Percentiles rank a stretch among this genome's conserved stretches.
These are phyloP conservation scores for Diplodia corticola DNA, from an alignment of 2,329 filamentous ascomycete genomes.

Conservation along the genomic window DNA sequence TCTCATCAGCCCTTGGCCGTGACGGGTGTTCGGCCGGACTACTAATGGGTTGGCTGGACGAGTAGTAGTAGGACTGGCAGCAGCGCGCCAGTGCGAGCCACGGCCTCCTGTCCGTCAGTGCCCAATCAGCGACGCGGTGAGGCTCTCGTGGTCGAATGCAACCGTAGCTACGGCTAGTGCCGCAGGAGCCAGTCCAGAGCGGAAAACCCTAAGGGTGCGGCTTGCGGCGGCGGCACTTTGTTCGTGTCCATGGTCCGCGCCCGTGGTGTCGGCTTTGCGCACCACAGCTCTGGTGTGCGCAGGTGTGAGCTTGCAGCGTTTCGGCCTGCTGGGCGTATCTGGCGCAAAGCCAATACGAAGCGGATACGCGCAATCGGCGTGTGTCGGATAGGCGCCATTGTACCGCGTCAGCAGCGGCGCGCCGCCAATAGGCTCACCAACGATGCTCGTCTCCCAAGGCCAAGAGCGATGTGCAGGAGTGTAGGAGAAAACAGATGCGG, in stretches of 20 bases:
- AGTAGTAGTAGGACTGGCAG: background rate
- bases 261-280: background rate
- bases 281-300: background rate
- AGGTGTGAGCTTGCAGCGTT: background rate
- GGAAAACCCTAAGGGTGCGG: background rate
- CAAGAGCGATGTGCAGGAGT: background rate
- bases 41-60: background rate
- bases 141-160: background rate
- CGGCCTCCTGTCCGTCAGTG: background rate
- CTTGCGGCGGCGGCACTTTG: background rate
- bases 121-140: background rate
- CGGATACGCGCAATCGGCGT: slow-evolving; percentile 8
- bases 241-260: background rate
- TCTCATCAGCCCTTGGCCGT: background rate
- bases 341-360: background rate
- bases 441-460: background rate
- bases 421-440: background rate
- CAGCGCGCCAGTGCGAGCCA: slow-evolving; percentile 1
- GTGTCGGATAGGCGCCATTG: background rate
- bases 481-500: background rate
- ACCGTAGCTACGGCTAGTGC: slow-evolving; percentile 1
- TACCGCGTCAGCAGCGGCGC: background rate
- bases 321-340: background rate
- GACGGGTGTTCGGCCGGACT: background rate
- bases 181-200: background rate